phyloP scores from a whole-genome alignment of 192 early-diverging fungal genomes.

The Gamsiella multidivaricata region DNA sequence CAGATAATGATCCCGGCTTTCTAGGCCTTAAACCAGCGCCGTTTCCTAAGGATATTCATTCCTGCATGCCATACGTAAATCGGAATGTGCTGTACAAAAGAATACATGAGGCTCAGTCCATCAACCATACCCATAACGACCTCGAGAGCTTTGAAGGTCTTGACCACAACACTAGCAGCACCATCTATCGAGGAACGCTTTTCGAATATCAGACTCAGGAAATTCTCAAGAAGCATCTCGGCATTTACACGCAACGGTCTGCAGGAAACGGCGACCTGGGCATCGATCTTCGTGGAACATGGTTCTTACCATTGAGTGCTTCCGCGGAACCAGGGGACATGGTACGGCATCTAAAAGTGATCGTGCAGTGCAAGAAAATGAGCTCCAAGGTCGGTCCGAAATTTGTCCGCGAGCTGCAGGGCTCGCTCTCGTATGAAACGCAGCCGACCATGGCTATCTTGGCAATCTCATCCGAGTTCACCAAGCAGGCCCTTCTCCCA shows the following conservation, averaged over 20 bases:
- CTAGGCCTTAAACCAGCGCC: slow-evolving; percentile 33
- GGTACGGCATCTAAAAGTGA: slow-evolving; percentile 47
- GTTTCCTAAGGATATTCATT: slow-evolving; percentile 39
- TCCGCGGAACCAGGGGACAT: slow-evolving; percentile 26
- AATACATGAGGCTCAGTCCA: not conserved
- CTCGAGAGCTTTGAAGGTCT: slow-evolving; percentile 25
- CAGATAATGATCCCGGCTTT: not conserved
- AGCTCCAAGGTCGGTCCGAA: slow-evolving; percentile 38
- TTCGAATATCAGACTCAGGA: slow-evolving; percentile 49
- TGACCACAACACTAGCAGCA: slow-evolving; percentile 22
- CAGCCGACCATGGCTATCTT: slow-evolving; percentile 48
- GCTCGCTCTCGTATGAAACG: slow-evolving; percentile 35
- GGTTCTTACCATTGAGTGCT: slow-evolving; percentile 41
- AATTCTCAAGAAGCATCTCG: slow-evolving; percentile 32
- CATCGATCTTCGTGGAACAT: slow-evolving; percentile 48
- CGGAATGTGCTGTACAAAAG: not conserved
- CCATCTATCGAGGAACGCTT: slow-evolving; percentile 38
- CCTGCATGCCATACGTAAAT: slow-evolving; percentile 27
- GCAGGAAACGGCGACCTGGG: slow-evolving; percentile 36
- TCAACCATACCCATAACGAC: slow-evolving; percentile 14
- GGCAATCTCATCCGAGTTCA: slow-evolving; percentile 30
- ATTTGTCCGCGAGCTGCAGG: slow-evolving; percentile 43
- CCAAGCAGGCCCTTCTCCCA: slow-evolving; percentile 24
- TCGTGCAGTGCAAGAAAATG: slow-evolving; percentile 48
- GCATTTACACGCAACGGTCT: slow-evolving; percentile 48